Base-by-base conservation (phyloP, 1,284 basidiomycete genomes). In the Pterulicium gracile region DNA sequence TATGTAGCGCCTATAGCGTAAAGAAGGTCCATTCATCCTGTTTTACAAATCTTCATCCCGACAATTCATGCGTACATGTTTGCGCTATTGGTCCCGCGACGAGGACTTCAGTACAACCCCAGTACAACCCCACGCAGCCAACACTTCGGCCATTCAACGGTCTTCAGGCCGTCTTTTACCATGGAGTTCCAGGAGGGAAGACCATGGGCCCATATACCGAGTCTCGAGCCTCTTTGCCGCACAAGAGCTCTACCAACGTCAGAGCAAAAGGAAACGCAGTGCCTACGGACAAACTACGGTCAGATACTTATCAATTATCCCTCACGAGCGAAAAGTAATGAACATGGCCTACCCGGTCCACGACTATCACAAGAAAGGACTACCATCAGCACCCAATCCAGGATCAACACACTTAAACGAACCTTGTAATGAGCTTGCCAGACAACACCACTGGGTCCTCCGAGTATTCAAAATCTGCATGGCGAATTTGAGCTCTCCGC, bases 361-460 rank as follows among this genome's bases (percentile, higher is more conserved):
- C 88, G 85, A 56, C 84, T 88, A 43, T 41, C 45, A 13, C 24
- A 24, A 27, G 13, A 42, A 20, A 14, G 27, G 18, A 47, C 3
- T 12, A 44, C 18, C 12, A 21, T 41, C 1, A 40, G 18, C 22
- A 44, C 44, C 12, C 42, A 36, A 24, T 23, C 15, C 32, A 42
- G 44, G 35, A 27, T 20, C 47, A 14, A 32, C 15, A 20, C 24
- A 12, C 12, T 24, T 27, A 41, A 17, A 53, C 63, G 40, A 50
- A 84, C 87, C 83, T 88, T 14, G 88, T 89, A 27, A 93, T 71
- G 3, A 93, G 68, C 45, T 79, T 83, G 1, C 74, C 75, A 2
- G 85, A 83, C 13, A 85, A 66, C 23, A 90, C 87, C 5, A 93
- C 88, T 1, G 82, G 58, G 2, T 86, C 79, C 50, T 92, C 88